phyloP scores from a whole-genome alignment of 23 red algal genomes.

The Gracilariopsis chorda region DNA sequence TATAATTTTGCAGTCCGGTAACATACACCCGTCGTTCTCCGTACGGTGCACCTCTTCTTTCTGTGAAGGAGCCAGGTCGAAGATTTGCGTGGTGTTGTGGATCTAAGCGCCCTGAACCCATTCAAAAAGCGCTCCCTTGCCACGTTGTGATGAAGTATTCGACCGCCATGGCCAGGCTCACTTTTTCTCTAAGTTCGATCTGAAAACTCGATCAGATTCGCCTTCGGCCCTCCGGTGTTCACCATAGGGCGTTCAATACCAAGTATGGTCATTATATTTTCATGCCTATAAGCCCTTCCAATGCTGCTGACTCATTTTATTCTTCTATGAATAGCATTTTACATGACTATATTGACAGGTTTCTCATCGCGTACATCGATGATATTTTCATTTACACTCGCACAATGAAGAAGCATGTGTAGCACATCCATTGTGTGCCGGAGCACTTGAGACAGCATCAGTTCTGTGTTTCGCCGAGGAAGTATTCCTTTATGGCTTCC shows the following conservation, averaged over 20 bases:
- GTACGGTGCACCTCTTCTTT: background rate
- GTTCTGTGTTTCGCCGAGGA: no score
- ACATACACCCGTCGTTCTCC: background rate
- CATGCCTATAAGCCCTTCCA: background rate
- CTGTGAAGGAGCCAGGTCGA: background rate
- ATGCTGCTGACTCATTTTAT: background rate
- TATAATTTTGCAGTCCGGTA: no score
- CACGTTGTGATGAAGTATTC: background rate
- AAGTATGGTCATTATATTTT: background rate
- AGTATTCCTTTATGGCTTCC: no score
- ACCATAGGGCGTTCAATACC: background rate
- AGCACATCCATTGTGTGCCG: background rate
- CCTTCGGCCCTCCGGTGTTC: background rate
- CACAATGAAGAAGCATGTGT: background rate
- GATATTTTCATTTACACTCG: background rate
- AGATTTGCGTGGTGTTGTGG: background rate
- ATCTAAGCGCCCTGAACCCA: background rate
- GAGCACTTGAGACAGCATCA: background rate
- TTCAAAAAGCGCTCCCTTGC: background rate
- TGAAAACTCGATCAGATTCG: background rate
- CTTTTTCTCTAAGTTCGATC: background rate
- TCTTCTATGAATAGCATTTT: conserved; percentile 6
- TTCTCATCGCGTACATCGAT: background rate
- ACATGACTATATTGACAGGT: background rate
- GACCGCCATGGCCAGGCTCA: background rate